Percentiles rank a stretch among this genome's conserved stretches.
These are phyloP conservation scores for Schwanniomyces yamadae DNA, from an alignment of 805 yeast species.

Conservation along the genomic window DNA sequence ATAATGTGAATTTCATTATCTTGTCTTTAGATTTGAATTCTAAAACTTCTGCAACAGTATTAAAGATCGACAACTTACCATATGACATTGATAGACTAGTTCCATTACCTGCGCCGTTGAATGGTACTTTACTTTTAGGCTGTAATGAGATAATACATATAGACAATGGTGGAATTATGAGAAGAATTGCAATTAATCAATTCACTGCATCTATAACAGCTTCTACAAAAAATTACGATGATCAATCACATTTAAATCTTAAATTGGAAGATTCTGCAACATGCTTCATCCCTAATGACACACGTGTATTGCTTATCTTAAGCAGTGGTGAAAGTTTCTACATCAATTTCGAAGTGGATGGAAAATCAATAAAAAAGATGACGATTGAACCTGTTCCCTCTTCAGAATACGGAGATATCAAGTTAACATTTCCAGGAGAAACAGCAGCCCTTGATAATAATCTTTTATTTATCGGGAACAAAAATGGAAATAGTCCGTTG, in stretches of 20 bases:
- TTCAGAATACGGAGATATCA: constrained; percentile 27
- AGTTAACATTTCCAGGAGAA: constrained; percentile 38
- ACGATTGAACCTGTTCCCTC: constrained; percentile 31
- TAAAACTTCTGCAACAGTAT: constrained; percentile 62
- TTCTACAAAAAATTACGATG: constrained; percentile 37
- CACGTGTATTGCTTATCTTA: constrained; percentile 30
- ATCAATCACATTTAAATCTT: constrained; percentile 51
- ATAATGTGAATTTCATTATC: constrained; percentile 60
- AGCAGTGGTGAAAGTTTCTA: constrained; percentile 33
- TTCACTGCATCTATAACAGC: constrained; percentile 43
- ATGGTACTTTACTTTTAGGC: constrained; percentile 71
- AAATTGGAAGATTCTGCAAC: constrained; percentile 53
- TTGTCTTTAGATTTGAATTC: constrained; percentile 64
- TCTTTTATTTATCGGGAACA: constrained; percentile 57
- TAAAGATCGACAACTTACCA: constrained; percentile 65
- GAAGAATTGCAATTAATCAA: constrained; percentile 62
- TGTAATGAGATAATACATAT: constrained; percentile 75
- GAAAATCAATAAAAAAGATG: constrained; percentile 39
- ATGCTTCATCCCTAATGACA: constrained; percentile 35
- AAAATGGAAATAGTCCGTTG: constrained; percentile 58
- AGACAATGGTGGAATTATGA: constrained; percentile 70
- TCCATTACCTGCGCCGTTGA: constrained; percentile 63
- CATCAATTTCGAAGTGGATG: constrained; percentile 40
- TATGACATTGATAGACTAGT: constrained; percentile 67
- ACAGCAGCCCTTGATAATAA: constrained; percentile 42